Evolutionary conservation across 305 asterid genomes (phyloP).

Genomic region (Ajuga reptans): DNA sequence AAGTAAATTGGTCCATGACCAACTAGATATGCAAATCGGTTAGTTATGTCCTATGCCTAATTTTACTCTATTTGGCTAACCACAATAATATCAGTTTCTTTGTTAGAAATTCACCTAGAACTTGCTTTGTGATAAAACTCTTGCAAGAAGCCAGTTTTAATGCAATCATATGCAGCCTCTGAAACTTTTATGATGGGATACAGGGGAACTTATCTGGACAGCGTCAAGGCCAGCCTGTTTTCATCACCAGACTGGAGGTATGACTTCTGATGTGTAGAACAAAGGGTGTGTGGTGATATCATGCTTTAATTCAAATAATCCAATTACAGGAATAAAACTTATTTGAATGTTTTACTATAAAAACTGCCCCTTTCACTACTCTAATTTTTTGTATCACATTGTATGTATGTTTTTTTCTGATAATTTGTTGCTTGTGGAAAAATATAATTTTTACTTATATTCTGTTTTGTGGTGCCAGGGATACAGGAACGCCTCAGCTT

Average conservation of each 20-base stretch:
- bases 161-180: slow-evolving; percentile 8
- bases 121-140: neutral
- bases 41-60: neutral
- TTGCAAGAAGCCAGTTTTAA: neutral
- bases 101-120: neutral
- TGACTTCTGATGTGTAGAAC: slow-evolving; percentile 16
- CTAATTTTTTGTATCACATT: neutral
- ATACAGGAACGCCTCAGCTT: slow-evolving; percentile 27
- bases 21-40: neutral
- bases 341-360: neutral
- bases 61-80: neutral
- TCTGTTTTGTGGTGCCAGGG: slow-evolving; percentile 21
- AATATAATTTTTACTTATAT: neutral
- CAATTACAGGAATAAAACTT: neutral
- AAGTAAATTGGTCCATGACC: neutral
- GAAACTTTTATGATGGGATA: slow-evolving; percentile 13
- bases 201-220: slow-evolving; percentile 98
- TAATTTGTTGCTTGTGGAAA: neutral
- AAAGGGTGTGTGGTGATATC: neutral
- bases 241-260: slow-evolving; percentile 96
- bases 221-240: slow-evolving; percentile 95
- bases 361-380: neutral
- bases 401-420: neutral
- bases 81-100: neutral
- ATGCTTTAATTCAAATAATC: neutral